Evolutionary conservation across 257 asterid genomes (phyloP), one percentile per base, ranked within the genome.

Genomic region (Leptodermis oblonga): DNA sequence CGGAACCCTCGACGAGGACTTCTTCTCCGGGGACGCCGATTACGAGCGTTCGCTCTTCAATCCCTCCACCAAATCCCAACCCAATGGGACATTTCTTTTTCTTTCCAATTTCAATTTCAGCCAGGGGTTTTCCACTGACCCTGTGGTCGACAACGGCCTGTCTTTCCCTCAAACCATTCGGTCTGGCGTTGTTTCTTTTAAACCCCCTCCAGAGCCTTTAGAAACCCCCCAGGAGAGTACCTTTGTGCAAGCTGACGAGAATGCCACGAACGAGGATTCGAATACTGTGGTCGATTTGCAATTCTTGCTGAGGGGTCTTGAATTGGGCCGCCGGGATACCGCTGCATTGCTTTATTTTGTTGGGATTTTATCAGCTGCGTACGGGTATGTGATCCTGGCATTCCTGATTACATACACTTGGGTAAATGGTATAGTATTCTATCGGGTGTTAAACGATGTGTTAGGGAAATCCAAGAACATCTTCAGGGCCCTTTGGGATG

Each of bases 11-110:
- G 95, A 92, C 56, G 97, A 92, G 45, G 98, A 90, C 65, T 92
- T 92, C 82, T 90, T 92, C 82, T 90, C 96, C 41, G 95, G 95
- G 1, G 97, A 92, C 71, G 81, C 92, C 0, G 95, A 92, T 76
- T 81, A 85, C 23, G 98, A 89, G 37, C 91, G 93, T 69, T 87
- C 96, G 4, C 72, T 89, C 7, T 89, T 89, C 56, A 81, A 84
- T 42, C 89, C 95, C 10, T 60, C 89, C 46, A 36, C 85, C 5
- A 84, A 85, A 37, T 71, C 77, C 10, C 62, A 43, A 18, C 76
- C 82, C 52, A 89, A 91, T 76, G 77, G 87, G 7, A 81, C 92
- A 13, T 72, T 45, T 59, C 39, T 82, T 14, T 36, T 77, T 69
- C 80, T 86, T n/a, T 84, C 88, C 1, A 79, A 75, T 66, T 85